Evolutionary conservation across 1,284 basidiomycete genomes (phyloP), one percentile per base, ranked within the genome.

Genomic region (Chalciporus sp.): DNA sequence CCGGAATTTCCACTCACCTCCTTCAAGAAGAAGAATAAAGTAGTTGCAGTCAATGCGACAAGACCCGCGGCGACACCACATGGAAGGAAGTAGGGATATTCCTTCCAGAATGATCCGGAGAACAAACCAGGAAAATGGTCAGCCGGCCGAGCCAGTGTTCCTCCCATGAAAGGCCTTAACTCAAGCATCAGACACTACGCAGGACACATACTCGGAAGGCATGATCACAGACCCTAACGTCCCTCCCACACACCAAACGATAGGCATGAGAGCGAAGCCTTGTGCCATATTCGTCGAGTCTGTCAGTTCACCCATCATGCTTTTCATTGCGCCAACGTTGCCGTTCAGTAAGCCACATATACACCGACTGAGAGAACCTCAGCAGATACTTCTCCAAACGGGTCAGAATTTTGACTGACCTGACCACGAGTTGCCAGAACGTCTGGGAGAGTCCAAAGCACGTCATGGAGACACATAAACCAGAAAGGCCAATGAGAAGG

Each of bases 361-460:
- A 8, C 66, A 67, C 28, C 63, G 65, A 47, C 65, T 67, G 26
- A 42, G 16, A 28, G 10, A 17, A 6, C 17, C 28, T 56, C 19
- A 55, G 62, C 11, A 9, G 4, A 26, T 29, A 16, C 3, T 9
- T 2, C 1, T 7, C 23, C 23, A 23, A 6, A 17, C 26, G 0
- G 17, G 11, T 17, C 20, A 4, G 20, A 6, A 4, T 6, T 10
- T 16, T 7, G 12, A 63, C 73, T 19, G 49, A 83, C 85, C 84
- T 86, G 31, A 86, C 43, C 1, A 84, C 80, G 3, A 87, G 74
- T n/a, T 80, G 81, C 78, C 77, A 79, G 59, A 89, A 90, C 0
- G 86, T 85, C 44, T 69, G 82, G 3, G 88, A 88, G 23, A 91
- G 70, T 14, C 89, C 89, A 60, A 92, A 89, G 60, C 78, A 83